A percentile compares a stretch with the other conserved stretches of the same genome.
These are phyloP conservation scores for Ascochyta viciae-villosae DNA, from an alignment of 2,329 filamentous ascomycete species.

Conservation along the genomic window DNA sequence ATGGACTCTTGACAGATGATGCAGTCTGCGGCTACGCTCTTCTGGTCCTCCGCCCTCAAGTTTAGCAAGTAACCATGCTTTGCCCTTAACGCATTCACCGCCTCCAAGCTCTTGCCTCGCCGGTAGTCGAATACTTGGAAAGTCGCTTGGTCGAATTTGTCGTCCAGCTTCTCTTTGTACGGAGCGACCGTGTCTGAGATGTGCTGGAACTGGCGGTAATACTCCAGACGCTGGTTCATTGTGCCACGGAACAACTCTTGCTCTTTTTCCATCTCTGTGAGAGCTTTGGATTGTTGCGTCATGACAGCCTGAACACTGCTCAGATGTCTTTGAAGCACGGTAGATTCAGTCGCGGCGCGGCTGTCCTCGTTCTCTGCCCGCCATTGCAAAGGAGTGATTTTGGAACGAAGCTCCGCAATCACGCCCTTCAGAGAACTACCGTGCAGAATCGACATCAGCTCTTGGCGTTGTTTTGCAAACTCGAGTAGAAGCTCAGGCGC, in stretches of 20 bases:
- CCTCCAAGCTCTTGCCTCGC: slow-evolving; percentile 63
- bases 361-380: slow-evolving; percentile 61
- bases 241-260: slow-evolving; percentile 75
- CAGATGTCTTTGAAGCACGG: slow-evolving; percentile 70
- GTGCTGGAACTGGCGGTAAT: slow-evolving; percentile 86
- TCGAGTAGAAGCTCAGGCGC: slow-evolving; percentile 70
- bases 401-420: slow-evolving; percentile 71
- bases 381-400: slow-evolving; percentile 67
- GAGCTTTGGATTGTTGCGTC: slow-evolving; percentile 60
- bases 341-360: slow-evolving; percentile 68
- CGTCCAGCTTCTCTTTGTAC: slow-evolving; percentile 69
- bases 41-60: slow-evolving; percentile 66
- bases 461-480: slow-evolving; percentile 58
- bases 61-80: slow-evolving; percentile 79
- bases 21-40: slow-evolving; percentile 68
- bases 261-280: slow-evolving; percentile 68
- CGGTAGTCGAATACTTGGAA: slow-evolving; percentile 51
- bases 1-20: slow-evolving; percentile 85
- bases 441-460: slow-evolving; percentile 58
- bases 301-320: slow-evolving; percentile 63
- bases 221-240: slow-evolving; percentile 87
- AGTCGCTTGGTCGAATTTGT: slow-evolving; percentile 61
- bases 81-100: slow-evolving; percentile 69
- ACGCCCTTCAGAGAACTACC: slow-evolving; percentile 73
- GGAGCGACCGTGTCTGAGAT: slow-evolving; percentile 88